phyloP scores from a whole-genome alignment of 2,329 filamentous ascomycete genomes.

The Microdochium nivale region DNA sequence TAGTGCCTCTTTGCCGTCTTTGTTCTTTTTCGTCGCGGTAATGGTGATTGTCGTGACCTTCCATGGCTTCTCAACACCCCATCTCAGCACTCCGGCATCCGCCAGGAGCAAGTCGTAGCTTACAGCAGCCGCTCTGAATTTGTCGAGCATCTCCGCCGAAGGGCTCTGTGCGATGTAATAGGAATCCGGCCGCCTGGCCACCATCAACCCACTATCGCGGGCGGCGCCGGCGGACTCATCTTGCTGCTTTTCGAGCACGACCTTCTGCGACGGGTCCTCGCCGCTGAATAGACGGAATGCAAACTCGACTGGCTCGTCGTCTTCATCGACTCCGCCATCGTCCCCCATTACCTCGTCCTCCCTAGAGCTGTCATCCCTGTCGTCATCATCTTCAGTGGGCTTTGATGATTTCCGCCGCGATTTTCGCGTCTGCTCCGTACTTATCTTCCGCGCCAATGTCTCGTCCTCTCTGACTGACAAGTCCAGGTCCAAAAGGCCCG shows the following conservation, averaged over 20 bases:
- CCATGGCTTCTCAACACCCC: constrained; percentile 56
- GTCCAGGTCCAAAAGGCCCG: constrained; percentile 33
- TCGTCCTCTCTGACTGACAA: constrained; percentile 4
- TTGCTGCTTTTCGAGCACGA: constrained; percentile 36
- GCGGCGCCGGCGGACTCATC: constrained; percentile 27
- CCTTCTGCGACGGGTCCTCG: constrained; percentile 33
- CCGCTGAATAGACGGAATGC: constrained; percentile 50
- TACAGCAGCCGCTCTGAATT: constrained; percentile 39
- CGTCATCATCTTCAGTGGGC: constrained; percentile 4
- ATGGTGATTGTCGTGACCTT: constrained; percentile 36
- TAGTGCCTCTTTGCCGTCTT: constrained; percentile 4
- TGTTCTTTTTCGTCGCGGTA: constrained; percentile 15
- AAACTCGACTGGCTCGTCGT: constrained; percentile 32
- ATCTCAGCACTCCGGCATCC: constrained; percentile 30
- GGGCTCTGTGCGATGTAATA: constrained; percentile 39
- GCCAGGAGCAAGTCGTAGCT: constrained; percentile 40
- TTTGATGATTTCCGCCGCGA: constrained; percentile 2
- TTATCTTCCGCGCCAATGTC: too few species aligned
- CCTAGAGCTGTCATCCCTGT: constrained; percentile 7
- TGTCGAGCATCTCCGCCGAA: constrained; percentile 23
- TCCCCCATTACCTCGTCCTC: constrained; percentile 11
- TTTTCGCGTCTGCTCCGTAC: background rate
- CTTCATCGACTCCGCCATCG: constrained; percentile 6
- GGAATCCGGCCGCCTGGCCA: constrained; percentile 30
- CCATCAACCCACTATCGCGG: constrained; percentile 28